Base-by-base conservation (phyloP, 495 filamentous ascomycete genomes). In the Choiromyces venosus region DNA sequence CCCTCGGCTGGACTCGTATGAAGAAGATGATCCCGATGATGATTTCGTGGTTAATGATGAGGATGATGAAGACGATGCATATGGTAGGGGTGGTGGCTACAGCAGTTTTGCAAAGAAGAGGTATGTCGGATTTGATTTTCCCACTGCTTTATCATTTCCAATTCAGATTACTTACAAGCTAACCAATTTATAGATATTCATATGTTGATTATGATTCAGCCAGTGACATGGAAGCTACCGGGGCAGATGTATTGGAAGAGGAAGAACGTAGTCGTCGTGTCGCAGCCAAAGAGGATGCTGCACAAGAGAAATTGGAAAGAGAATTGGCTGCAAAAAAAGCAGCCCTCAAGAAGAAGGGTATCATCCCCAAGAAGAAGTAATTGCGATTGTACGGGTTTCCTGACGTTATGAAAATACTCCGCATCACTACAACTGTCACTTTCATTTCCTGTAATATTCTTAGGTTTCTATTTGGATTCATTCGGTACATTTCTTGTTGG, bases 171-270 rank as follows among this genome's bases (percentile, higher is more conserved):
- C 52, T 29, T 4, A 33, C 52, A 61, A 61, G 10, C 52, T 61
- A 61, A 61, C 25, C 12, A 61, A 61, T 35, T 33, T 37, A 65
- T 39, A 80, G 79, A 68, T 80, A 80, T 44, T 75, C 69, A 56
- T 81, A 81, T 71, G 75, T 71, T 29, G 82, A 85, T 67, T 84
- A 86, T 44, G 85, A 83, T 39, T 86, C 84, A 1, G 86, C 86
- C 39, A 86, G 84, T 25, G 88, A 90, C 75, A 90, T 90, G 88
- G 88, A 90, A 78, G 88, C 88, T 7, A 87, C 87, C 2, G 69
- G 87, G 16, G 84, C 85, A 25, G 88, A 89, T 68, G 87, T 90
- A 21, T 84, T 89, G 44, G 84, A 86, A 40, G 88, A 90, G 76
- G 88, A 90, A 74, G 84, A 83, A 65, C 73, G 80, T 37, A 87